A percentile compares a stretch with the other conserved stretches of the same genome.
Evolutionary conservation across 345 rosid species (phyloP).

Genomic region (Citrus unshiu): DNA sequence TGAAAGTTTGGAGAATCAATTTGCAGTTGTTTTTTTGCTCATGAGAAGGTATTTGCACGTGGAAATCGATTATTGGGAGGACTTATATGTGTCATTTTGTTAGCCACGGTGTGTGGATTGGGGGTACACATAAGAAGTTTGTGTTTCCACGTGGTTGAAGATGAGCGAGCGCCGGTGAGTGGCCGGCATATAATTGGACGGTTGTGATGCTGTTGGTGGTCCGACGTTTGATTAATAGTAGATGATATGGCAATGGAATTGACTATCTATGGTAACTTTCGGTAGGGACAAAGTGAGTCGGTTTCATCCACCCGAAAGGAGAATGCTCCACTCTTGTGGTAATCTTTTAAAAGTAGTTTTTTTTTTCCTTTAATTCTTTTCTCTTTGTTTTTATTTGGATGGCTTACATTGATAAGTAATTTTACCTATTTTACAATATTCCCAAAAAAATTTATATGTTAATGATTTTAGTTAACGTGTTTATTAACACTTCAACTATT

Average conservation of each 20-base stretch:
- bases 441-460: background rate
- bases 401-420: background rate
- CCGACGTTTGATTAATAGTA: background rate
- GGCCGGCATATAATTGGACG: background rate
- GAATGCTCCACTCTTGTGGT: background rate
- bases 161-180: background rate
- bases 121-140: background rate
- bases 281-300: background rate
- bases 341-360: too few species aligned
- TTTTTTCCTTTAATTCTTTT: too few species aligned
- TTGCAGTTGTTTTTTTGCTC: background rate
- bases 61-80: background rate
- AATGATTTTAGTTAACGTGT: background rate
- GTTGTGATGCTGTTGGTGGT: background rate
- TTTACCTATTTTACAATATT: background rate
- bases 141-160: background rate
- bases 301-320: too few species aligned
- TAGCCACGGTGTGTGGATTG: background rate
- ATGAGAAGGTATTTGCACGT: slow-evolving; percentile 14
- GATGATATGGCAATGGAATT: background rate
- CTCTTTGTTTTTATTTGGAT: background rate
- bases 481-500: background rate
- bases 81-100: background rate
- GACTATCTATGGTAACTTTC: too few species aligned
- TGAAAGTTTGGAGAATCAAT: slow-evolving; percentile 4